Percentiles rank a stretch among this genome's conserved stretches.
These are phyloP conservation scores for Saccharomyces eubayanus DNA, from an alignment of 805 yeast genomes.

Conservation along the genomic window DNA sequence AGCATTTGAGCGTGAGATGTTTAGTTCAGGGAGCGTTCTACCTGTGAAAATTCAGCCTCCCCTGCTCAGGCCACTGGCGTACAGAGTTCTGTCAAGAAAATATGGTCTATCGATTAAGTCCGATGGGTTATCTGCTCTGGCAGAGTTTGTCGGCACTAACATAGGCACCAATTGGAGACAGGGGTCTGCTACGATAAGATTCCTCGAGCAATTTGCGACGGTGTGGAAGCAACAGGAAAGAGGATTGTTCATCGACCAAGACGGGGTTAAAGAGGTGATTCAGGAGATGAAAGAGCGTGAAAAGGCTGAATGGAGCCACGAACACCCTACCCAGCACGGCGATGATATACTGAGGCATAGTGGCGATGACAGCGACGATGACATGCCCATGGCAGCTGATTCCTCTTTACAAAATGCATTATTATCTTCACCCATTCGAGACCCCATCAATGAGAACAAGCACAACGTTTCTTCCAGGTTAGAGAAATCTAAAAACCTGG, in stretches of 20 bases:
- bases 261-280: slow-evolving; percentile 54
- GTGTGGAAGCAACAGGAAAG: slow-evolving; percentile 85
- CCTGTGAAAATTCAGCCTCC: slow-evolving; percentile 77
- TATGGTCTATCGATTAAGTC: slow-evolving; percentile 87
- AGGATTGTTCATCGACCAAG: slow-evolving; percentile 78
- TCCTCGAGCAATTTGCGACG: slow-evolving; percentile 67
- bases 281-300: slow-evolving; percentile 42
- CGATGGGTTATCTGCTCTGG: slow-evolving; percentile 64
- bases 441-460: neutral
- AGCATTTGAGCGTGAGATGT: slow-evolving; percentile 7
- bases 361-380: slow-evolving; percentile 2
- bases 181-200: slow-evolving; percentile 19
- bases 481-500: slow-evolving; percentile 27
- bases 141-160: slow-evolving; percentile 63
- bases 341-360: neutral
- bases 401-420: slow-evolving; percentile 1
- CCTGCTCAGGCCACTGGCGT: slow-evolving; percentile 83
- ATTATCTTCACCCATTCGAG: neutral
- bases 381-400: slow-evolving; percentile 9
- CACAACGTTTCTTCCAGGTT: neutral
- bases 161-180: slow-evolving; percentile 83
- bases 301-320: slow-evolving; percentile 13
- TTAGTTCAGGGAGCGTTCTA: slow-evolving; percentile 34
- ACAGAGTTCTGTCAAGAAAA: slow-evolving; percentile 80
- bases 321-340: neutral